Conservation (phyloP, 495 filamentous ascomycete species). For the Cenococcum geophilum region DNA sequence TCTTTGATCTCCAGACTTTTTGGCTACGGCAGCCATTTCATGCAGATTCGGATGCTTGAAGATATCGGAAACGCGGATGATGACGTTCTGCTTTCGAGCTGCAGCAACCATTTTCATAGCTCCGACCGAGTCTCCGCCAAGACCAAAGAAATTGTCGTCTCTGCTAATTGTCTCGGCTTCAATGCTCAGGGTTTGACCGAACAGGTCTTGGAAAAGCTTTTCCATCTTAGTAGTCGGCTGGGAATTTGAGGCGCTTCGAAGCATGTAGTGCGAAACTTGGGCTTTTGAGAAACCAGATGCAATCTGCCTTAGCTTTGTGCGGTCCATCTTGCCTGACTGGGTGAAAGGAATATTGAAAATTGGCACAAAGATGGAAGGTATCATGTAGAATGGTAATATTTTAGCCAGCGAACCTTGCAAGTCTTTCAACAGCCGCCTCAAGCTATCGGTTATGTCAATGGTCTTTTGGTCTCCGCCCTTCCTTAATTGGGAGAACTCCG, state of each 20-base stretch:
- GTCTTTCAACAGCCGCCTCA: constrained; percentile 8
- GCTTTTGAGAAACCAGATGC: constrained; percentile 41
- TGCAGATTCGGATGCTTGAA: constrained; percentile 44
- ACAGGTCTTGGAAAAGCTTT: constrained; percentile 14
- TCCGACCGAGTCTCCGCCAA: constrained; percentile 21
- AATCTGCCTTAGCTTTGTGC: constrained; percentile 23
- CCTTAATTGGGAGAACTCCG: neutral
- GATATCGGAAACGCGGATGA: constrained; percentile 42
- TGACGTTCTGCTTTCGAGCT: constrained; percentile 13
- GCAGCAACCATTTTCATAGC: constrained; percentile 22
- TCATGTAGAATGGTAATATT: constrained; percentile 23
- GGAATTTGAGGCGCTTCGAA: constrained; percentile 33
- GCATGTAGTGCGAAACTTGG: constrained; percentile 41
- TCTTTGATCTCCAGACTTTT: neutral
- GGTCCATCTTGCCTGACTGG: constrained; percentile 19
- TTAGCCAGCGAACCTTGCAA: constrained; percentile 11
- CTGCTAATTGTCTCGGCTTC: constrained; percentile 13
- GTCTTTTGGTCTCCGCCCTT: constrained; percentile 2
- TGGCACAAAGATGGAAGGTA: constrained; percentile 22
- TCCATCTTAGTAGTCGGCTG: constrained; percentile 21
- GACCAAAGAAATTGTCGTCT: constrained; percentile 25
- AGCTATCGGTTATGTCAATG: constrained; percentile 8
- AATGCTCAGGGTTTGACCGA: constrained; percentile 14
- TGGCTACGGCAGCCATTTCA: constrained; percentile 40
- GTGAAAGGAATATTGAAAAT: constrained; percentile 19